Evolutionary conservation across 768 basidiomycete species (phyloP).

Genomic region (Pisolithus orientalis): DNA sequence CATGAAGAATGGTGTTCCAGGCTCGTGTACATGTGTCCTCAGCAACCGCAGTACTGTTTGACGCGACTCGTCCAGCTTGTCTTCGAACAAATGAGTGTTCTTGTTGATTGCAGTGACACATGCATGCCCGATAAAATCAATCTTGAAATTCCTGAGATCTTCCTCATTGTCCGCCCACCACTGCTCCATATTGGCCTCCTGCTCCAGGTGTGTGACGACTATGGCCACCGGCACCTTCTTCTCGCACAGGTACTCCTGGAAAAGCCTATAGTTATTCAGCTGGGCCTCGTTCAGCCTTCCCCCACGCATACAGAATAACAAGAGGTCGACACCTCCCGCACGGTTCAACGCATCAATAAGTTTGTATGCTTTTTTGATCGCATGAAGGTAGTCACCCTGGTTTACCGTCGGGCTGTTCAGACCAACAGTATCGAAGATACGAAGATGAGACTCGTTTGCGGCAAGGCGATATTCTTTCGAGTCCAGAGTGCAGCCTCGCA

Average conservation of each 20-base stretch:
- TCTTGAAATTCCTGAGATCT: conserved; percentile 15
- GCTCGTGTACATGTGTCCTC: neutral
- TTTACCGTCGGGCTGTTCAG: conserved; percentile 23
- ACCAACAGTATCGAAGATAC: conserved; percentile 31
- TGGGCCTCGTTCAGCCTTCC: conserved; percentile 24
- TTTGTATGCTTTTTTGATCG: conserved; percentile 27
- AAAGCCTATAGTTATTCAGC: conserved; percentile 26
- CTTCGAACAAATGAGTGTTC: conserved; percentile 1
- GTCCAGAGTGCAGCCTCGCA: conserved; percentile 30
- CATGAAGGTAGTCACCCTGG: conserved; percentile 22
- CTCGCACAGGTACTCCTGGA: conserved; percentile 29
- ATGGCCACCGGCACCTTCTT: conserved; percentile 26
- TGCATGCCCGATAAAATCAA: conserved; percentile 23
- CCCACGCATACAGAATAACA: conserved; percentile 34
- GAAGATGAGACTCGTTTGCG: conserved; percentile 12
- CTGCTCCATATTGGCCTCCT: conserved; percentile 28
- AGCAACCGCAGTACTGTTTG: neutral
- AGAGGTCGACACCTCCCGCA: conserved; percentile 33
- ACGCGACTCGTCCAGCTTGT: neutral
- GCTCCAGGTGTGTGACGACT: conserved; percentile 31
- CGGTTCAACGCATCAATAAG: conserved; percentile 27
- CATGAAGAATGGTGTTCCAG: conserved; percentile 1
- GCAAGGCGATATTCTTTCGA: conserved; percentile 21
- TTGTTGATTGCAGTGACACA: conserved; percentile 30
- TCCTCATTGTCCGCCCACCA: conserved; percentile 29